Conservation (phyloP, 305 asterid species). For the Fraxinus platypoda region DNA sequence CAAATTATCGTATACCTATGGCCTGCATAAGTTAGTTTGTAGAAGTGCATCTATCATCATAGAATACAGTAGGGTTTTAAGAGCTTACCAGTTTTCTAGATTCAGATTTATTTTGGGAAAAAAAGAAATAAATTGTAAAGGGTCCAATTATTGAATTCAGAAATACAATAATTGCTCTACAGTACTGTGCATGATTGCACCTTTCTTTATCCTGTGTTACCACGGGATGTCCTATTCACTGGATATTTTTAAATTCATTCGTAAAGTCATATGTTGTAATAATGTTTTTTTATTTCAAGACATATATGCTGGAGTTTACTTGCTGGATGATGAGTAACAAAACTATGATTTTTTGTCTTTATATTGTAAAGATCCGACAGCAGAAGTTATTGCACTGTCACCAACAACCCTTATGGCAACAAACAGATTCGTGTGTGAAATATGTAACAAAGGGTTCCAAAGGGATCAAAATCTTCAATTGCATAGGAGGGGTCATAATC, state of each 20-base stretch:
- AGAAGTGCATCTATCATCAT: background rate
- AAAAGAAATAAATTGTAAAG: constrained; percentile 13
- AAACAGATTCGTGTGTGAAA: constrained; percentile 78
- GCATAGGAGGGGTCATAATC: constrained; percentile 85
- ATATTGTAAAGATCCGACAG: constrained; percentile 59
- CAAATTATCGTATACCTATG: background rate
- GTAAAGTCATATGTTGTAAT: constrained; percentile 1
- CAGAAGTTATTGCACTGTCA: constrained; percentile 79
- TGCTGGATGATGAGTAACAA: background rate
- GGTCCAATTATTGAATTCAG: constrained; percentile 59
- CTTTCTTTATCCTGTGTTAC: constrained; percentile 23
- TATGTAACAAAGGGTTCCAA: constrained; percentile 81
- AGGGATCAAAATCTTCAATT: constrained; percentile 86
- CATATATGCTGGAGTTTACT: background rate
- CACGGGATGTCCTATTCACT: constrained; percentile 2
- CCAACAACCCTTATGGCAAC: constrained; percentile 88
- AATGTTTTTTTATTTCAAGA: background rate
- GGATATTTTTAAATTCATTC: background rate
- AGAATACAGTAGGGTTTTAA: constrained; percentile 1
- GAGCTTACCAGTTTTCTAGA: background rate
- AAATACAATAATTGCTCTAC: constrained; percentile 35
- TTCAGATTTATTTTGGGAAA: background rate
- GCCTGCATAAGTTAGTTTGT: background rate
- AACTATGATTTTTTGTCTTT: background rate
- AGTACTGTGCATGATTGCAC: constrained; percentile 43